Conservation (phyloP, 345 rosid genomes). For the Noccaea caerulescens region DNA sequence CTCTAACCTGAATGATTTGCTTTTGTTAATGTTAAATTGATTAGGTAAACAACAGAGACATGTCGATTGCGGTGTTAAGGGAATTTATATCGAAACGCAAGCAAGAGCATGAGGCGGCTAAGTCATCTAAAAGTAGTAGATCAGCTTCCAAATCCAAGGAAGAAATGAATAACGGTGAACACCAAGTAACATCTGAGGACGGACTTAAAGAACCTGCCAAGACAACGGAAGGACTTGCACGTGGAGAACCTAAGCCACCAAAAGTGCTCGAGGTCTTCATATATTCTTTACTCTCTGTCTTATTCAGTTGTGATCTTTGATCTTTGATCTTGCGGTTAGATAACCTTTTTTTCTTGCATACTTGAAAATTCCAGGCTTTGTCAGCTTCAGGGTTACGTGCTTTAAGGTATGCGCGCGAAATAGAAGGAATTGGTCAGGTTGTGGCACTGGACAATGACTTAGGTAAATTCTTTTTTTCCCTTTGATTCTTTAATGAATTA, state of each 20-base stretch:
- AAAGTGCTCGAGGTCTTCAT: conserved; percentile 83
- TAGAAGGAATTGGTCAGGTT: conserved; percentile 88
- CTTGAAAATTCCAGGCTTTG: conserved; percentile 62
- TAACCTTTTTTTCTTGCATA: conserved; percentile 3
- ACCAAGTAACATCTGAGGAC: conserved; percentile 47
- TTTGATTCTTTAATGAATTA: background rate
- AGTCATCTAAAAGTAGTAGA: conserved; percentile 57
- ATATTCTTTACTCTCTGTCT: conserved; percentile 5
- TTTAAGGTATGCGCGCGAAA: conserved; percentile 83
- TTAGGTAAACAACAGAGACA: conserved; percentile 92
- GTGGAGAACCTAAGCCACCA: conserved; percentile 65
- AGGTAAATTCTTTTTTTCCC: conserved; percentile 6
- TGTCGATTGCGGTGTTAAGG: conserved; percentile 90
- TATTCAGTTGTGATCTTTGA: background rate
- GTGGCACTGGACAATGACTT: conserved; percentile 93
- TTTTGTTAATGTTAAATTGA: conserved; percentile 20
- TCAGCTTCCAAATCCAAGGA: conserved; percentile 49
- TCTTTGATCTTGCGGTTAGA: background rate
- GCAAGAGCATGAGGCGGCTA: conserved; percentile 70
- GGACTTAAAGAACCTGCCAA: conserved; percentile 37
- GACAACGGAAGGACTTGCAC: conserved; percentile 43
- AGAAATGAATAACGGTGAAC: conserved; percentile 48
- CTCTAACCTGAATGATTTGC: background rate
- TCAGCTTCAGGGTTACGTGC: conserved; percentile 95
- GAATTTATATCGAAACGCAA: conserved; percentile 65